Conservation (phyloP, 768 basidiomycete species). For the Cubamyces lactineus region DNA sequence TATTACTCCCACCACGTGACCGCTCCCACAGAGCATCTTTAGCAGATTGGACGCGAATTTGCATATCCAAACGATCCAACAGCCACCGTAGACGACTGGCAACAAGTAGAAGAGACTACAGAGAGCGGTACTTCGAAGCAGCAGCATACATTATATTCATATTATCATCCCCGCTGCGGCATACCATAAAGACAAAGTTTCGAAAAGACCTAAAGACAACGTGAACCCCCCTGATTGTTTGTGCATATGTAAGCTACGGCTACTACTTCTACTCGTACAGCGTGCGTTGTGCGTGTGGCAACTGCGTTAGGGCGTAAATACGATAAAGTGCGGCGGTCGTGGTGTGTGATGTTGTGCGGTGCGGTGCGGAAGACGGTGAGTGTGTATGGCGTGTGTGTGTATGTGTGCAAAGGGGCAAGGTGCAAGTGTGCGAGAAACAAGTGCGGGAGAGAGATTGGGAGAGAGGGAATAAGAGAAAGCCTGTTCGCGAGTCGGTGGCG, state of each 20-base stretch:
- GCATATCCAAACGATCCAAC: too few species aligned
- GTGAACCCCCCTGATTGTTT: neutral
- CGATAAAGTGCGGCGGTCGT: conserved; percentile 6
- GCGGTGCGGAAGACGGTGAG: neutral
- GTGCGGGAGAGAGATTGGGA: neutral
- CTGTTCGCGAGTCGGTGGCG: neutral
- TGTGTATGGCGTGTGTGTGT: conserved; percentile 4
- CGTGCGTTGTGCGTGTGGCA: neutral
- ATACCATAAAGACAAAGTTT: neutral
- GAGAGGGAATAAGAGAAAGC: neutral
- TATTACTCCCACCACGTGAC: conserved; percentile 13
- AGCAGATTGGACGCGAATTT: too few species aligned
- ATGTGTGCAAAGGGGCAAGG: too few species aligned
- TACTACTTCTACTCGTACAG: conserved; percentile 18
- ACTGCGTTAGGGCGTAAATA: conserved; percentile 8
- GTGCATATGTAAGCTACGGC: conserved; percentile 11
- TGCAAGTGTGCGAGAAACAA: neutral
- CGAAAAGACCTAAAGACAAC: too few species aligned
- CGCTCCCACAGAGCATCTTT: neutral
- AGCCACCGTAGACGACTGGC: too few species aligned
- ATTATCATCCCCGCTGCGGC: too few species aligned
- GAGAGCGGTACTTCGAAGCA: too few species aligned
- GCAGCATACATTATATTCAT: too few species aligned
- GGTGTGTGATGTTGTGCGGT: neutral
- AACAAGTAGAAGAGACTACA: too few species aligned